phyloP scores from a whole-genome alignment of 257 asterid genomes.

The Linaria vulgaris region DNA sequence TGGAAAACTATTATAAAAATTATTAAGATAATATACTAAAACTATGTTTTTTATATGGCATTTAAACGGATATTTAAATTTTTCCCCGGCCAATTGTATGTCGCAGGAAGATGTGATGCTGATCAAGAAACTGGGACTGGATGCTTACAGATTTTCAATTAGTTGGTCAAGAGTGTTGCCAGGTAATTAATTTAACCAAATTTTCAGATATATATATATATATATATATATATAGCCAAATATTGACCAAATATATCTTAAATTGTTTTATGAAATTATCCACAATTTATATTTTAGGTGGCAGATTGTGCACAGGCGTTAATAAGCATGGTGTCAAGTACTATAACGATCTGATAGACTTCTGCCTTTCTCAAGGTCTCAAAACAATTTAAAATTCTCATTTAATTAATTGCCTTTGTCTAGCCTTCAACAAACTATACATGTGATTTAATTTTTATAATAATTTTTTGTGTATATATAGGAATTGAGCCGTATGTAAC shows the following conservation, averaged over 20 bases:
- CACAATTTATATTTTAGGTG: constrained; percentile 18
- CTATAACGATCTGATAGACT: constrained; percentile 30
- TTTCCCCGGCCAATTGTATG: too few species aligned
- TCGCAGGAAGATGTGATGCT: constrained; percentile 1
- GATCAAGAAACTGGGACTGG: constrained; percentile 18
- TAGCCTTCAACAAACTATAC: neutral
- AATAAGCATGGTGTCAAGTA: constrained; percentile 28
- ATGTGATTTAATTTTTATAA: neutral
- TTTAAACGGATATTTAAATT: too few species aligned
- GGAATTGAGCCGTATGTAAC: constrained; percentile 28
- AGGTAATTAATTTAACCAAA: constrained; percentile 9
- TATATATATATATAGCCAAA: too few species aligned
- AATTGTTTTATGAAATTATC: neutral
- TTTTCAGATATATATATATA: neutral
- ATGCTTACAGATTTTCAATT: constrained; percentile 28
- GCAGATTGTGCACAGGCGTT: constrained; percentile 22
- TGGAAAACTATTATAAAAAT: too few species aligned
- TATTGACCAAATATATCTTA: neutral
- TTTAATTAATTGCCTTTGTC: neutral
- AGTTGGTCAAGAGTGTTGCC: constrained; percentile 31
- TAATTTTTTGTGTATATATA: neutral
- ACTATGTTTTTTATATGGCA: too few species aligned
- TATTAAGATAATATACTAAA: too few species aligned
- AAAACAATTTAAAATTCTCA: too few species aligned
- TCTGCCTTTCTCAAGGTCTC: constrained; percentile 19